A percentile compares a stretch with the other conserved stretches of the same genome.
Conservation (phyloP, 495 filamentous ascomycete species). For the Neurospora sp. region DNA sequence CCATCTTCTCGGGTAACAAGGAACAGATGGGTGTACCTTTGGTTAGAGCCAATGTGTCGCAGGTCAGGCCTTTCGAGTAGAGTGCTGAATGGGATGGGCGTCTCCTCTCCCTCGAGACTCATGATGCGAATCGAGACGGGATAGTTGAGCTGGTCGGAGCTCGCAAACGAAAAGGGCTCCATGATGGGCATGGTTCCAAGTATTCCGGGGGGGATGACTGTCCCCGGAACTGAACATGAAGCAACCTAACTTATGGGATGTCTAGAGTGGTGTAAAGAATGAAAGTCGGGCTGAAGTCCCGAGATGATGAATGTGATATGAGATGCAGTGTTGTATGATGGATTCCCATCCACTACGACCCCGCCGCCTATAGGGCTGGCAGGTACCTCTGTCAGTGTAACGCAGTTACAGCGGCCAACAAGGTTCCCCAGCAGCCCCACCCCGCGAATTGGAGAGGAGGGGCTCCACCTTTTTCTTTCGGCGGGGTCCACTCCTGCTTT, state of each 20-base stretch:
- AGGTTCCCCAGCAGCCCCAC: not conserved
- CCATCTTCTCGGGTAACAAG: not conserved
- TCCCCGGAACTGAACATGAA: not conserved
- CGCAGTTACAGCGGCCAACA: not conserved
- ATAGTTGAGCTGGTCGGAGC: slow-evolving; percentile 67
- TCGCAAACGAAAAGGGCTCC: slow-evolving; percentile 93
- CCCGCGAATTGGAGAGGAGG: not conserved
- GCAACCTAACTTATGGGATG: not conserved
- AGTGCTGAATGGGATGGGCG: slow-evolving; percentile 65
- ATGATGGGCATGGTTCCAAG: slow-evolving; percentile 33
- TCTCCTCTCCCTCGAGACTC: slow-evolving; percentile 77
- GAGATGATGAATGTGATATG: not conserved
- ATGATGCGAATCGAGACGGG: slow-evolving; percentile 80
- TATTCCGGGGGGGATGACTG: not conserved
- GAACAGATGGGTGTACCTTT: slow-evolving; percentile 31
- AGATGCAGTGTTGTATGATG: not conserved
- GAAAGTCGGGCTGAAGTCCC: not conserved
- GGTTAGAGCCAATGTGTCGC: slow-evolving; percentile 73
- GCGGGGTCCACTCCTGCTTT: not conserved
- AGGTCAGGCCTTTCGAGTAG: slow-evolving; percentile 69
- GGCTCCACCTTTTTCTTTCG: not conserved
- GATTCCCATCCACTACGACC: not conserved
- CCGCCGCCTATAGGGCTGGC: not conserved
- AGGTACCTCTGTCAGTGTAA: not conserved
- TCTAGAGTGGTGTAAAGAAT: not conserved